These are phyloP conservation scores for Eremothecium cymbalariae DNA, from an alignment of 1,139 yeast genomes.

Conservation along the genomic window DNA sequence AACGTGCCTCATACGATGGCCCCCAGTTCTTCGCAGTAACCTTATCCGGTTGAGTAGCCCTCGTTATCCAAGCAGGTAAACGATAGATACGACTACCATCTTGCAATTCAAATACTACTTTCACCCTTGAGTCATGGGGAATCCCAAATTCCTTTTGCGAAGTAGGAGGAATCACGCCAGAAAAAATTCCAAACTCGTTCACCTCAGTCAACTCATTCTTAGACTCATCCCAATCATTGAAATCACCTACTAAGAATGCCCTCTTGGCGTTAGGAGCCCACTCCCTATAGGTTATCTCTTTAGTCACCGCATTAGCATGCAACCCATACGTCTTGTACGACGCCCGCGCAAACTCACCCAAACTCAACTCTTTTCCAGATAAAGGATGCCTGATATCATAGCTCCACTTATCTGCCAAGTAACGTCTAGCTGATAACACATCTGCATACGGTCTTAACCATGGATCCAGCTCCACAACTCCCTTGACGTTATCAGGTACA, in stretches of 20 bases:
- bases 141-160: conserved; percentile 52
- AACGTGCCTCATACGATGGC: conserved; percentile 72
- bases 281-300: conserved; percentile 57
- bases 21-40: conserved; percentile 41
- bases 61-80: conserved; percentile 79
- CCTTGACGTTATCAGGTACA: conserved; percentile 39
- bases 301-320: conserved; percentile 47
- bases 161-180: conserved; percentile 45
- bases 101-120: conserved; percentile 57
- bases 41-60: conserved; percentile 67
- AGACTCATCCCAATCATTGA: conserved; percentile 68
- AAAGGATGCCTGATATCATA: conserved; percentile 28
- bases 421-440: conserved; percentile 48
- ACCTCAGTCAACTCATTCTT: conserved; percentile 46
- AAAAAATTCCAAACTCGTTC: conserved; percentile 65
- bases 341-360: conserved; percentile 41
- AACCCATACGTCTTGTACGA: conserved; percentile 66
- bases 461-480: conserved; percentile 67
- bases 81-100: conserved; percentile 69
- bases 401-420: conserved; percentile 51
- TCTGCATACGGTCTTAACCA: conserved; percentile 77
- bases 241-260: conserved; percentile 81
- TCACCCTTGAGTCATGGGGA: conserved; percentile 73
- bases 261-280: conserved; percentile 82
- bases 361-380: conserved; percentile 30